Percentiles rank a stretch among this genome's conserved stretches.
Evolutionary conservation across 176 grass and related monocot genomes (phyloP).

Genomic region (Pontederia crassipes): DNA sequence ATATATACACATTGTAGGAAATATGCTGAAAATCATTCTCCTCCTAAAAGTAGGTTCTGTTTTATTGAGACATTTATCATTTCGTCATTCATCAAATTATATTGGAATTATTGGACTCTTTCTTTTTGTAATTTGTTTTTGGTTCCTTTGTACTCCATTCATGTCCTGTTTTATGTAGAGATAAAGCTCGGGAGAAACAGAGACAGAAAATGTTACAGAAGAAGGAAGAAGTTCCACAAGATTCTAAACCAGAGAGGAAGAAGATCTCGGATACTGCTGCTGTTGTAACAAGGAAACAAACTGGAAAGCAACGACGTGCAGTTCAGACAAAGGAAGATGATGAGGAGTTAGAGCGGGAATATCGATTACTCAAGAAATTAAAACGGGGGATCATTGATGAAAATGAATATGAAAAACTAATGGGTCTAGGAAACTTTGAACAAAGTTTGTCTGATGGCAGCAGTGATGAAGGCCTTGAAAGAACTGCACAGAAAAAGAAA

Average conservation of each 20-base stretch:
- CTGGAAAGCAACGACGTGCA: constrained; percentile 54
- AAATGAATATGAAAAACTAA: constrained; percentile 74
- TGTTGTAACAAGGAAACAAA: constrained; percentile 64
- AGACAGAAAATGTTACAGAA: constrained; percentile 62
- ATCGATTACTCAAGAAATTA: constrained; percentile 75
- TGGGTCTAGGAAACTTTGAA: constrained; percentile 41
- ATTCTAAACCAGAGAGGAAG: constrained; percentile 38
- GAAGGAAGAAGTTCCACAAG: constrained; percentile 40
- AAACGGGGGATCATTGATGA: constrained; percentile 75
- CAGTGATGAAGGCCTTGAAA: too few relatives aligned
- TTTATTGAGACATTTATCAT: too few relatives aligned
- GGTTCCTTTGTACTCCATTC: background rate
- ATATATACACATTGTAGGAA: too few relatives aligned
- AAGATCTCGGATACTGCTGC: constrained; percentile 4
- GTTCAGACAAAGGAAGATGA: constrained; percentile 85
- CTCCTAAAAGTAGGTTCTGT: too few relatives aligned
- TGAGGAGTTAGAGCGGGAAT: constrained; percentile 73
- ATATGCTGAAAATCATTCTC: too few relatives aligned
- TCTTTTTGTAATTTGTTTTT: too few relatives aligned
- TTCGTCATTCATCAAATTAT: too few relatives aligned
- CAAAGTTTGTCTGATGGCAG: constrained; percentile 23
- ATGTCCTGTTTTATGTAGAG: constrained; percentile 31
- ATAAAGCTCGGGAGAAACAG: constrained; percentile 81
- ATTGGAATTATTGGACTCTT: too few relatives aligned
- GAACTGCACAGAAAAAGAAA: background rate